phyloP scores from a whole-genome alignment of 768 basidiomycete species.

The Pleurotus sapidus region DNA sequence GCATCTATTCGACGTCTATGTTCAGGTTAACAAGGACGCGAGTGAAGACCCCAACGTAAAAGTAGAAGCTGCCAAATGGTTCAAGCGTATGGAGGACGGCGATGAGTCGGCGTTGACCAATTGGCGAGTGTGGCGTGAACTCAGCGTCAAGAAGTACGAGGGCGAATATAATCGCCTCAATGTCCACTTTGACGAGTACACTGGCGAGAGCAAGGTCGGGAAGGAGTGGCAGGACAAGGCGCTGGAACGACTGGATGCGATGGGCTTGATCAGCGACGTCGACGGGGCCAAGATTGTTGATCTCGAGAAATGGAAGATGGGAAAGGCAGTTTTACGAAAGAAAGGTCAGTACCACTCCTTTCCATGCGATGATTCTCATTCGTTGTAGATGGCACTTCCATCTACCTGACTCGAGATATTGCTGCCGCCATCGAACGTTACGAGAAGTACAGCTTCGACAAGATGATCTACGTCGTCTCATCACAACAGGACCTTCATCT shows the following conservation, averaged over 20 bases:
- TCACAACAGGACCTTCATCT: constrained; percentile 87
- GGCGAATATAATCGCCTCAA: constrained; percentile 88
- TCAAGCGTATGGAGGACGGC: constrained; percentile 94
- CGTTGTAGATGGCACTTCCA: constrained; percentile 80
- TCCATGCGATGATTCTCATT: background rate
- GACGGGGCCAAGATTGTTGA: constrained; percentile 87
- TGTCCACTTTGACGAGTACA: constrained; percentile 88
- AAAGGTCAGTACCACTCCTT: constrained; percentile 45
- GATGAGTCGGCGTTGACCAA: constrained; percentile 80
- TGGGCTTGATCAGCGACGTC: constrained; percentile 71
- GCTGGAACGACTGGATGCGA: constrained; percentile 61
- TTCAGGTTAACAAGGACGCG: constrained; percentile 88
- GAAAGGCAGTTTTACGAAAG: constrained; percentile 88
- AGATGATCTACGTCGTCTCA: constrained; percentile 92
- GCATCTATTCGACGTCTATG: constrained; percentile 92
- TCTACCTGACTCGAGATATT: constrained; percentile 94
- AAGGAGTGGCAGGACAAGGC: constrained; percentile 73
- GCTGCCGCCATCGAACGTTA: constrained; percentile 91
- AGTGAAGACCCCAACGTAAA: constrained; percentile 71
- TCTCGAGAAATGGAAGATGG: constrained; percentile 86
- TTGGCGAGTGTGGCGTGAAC: constrained; percentile 91
- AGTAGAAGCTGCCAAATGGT: constrained; percentile 77
- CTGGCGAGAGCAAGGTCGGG: constrained; percentile 82
- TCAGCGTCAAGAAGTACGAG: constrained; percentile 87
- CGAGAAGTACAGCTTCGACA: constrained; percentile 82